These are phyloP conservation scores for Wickerhamiella lipophila DNA, from an alignment of 805 yeast genomes.

Conservation along the genomic window DNA sequence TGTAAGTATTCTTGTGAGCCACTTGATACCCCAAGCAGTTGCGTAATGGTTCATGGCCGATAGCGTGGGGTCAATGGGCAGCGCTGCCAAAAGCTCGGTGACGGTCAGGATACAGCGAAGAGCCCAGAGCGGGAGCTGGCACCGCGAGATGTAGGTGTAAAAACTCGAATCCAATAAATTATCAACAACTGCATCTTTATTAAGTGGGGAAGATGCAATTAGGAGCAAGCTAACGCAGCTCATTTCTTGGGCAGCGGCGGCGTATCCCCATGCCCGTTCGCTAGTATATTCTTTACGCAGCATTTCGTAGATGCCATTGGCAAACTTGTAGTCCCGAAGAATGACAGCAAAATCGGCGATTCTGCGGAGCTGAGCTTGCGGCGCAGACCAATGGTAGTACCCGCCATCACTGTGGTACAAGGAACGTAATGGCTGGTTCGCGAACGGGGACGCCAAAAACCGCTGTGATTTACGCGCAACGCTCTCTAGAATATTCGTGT, in stretches of 20 bases:
- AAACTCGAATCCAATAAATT: conserved; percentile 59
- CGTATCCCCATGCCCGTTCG: conserved; percentile 68
- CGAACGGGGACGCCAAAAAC: background rate
- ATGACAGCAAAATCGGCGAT: conserved; percentile 89
- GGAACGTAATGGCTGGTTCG: background rate
- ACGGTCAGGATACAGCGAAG: conserved; percentile 53
- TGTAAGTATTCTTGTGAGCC: conserved; percentile 35
- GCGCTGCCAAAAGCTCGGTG: conserved; percentile 47
- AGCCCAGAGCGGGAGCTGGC: conserved; percentile 56
- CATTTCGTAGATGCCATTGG: conserved; percentile 72
- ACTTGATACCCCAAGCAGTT: conserved; percentile 36
- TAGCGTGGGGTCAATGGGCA: background rate
- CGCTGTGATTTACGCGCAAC: conserved; percentile 3
- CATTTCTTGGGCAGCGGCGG: conserved; percentile 83
- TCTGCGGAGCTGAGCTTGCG: conserved; percentile 61
- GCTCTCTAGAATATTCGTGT: conserved; percentile 10
- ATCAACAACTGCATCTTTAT: conserved; percentile 42
- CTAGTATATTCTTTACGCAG: conserved; percentile 62
- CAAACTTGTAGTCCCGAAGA: conserved; percentile 76
- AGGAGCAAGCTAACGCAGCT: conserved; percentile 60
- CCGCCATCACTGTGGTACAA: conserved; percentile 9
- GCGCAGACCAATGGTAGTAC: conserved; percentile 10
- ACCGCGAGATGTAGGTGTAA: conserved; percentile 62
- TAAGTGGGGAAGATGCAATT: conserved; percentile 33
- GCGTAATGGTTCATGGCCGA: conserved; percentile 18